phyloP scores from a whole-genome alignment of 768 basidiomycete species.

The Hydnum rufescens region DNA sequence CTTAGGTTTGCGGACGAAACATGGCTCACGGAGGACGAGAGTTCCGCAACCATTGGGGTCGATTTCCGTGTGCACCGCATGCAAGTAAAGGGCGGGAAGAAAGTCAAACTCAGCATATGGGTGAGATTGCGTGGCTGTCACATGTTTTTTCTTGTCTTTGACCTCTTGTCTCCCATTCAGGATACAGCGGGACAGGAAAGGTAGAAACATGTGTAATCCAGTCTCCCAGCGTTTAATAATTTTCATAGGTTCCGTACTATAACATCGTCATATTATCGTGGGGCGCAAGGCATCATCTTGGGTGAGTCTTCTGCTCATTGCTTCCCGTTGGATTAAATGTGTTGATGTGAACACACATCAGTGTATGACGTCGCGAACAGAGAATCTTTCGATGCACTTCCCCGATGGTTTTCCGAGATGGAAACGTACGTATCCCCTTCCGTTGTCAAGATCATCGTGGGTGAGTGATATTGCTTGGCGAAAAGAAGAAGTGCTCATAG shows the following conservation, averaged over 20 bases:
- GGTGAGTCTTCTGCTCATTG: constrained; percentile 15
- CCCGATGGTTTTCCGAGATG: constrained; percentile 51
- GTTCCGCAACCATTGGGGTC: constrained; percentile 11
- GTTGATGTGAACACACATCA: constrained; percentile 18
- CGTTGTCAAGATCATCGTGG: constrained; percentile 88
- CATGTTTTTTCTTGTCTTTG: background rate
- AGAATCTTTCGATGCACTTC: constrained; percentile 85
- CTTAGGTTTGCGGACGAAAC: constrained; percentile 28
- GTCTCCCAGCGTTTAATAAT: too few relatives aligned
- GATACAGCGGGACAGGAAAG: constrained; percentile 95
- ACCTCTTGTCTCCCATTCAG: constrained; percentile 21
- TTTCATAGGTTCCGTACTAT: constrained; percentile 67
- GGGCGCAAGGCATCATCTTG: constrained; percentile 27
- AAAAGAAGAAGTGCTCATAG: background rate
- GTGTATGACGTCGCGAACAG: constrained; percentile 92
- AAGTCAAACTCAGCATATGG: constrained; percentile 92
- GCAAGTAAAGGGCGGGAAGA: constrained; percentile 53
- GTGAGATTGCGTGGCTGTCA: constrained; percentile 26
- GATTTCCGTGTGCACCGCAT: constrained; percentile 53
- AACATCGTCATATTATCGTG: constrained; percentile 84
- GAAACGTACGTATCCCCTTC: constrained; percentile 77
- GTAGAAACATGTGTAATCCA: too few relatives aligned
- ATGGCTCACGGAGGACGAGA: constrained; percentile 21
- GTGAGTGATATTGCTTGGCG: constrained; percentile 23
- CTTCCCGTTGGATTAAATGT: background rate